Percentiles rank a stretch among this genome's conserved stretches.
These are phyloP conservation scores for Aureobasidium uvarum DNA, from an alignment of 2,329 filamentous ascomycete species.

Conservation along the genomic window DNA sequence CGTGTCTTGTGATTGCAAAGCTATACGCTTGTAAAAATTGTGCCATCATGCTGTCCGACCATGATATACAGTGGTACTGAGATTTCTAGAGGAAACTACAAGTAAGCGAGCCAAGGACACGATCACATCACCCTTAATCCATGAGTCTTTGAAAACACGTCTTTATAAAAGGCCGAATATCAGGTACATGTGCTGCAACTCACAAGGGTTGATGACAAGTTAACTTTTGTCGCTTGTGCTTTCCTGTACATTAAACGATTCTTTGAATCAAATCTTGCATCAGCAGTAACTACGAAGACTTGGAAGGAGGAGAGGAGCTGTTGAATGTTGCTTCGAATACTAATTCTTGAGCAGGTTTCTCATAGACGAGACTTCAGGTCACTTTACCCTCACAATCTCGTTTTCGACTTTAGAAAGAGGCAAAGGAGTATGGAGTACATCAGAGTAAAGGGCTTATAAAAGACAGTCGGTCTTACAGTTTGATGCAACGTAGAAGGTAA, in stretches of 20 bases:
- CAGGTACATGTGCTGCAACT: not conserved
- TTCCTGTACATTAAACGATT: not conserved
- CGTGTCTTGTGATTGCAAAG: not conserved
- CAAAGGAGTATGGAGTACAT: too few species aligned
- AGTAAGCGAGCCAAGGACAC: too few species aligned
- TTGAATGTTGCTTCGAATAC: too few species aligned
- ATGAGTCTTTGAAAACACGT: too few species aligned
- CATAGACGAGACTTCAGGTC: too few species aligned
- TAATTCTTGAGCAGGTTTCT: too few species aligned
- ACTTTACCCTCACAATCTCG: too few species aligned
- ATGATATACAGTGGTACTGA: not conserved
- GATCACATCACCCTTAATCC: not conserved
- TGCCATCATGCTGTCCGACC: not conserved
- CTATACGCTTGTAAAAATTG: not conserved
- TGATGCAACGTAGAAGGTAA: not conserved
- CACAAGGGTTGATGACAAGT: not conserved
- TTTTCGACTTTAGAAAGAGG: too few species aligned
- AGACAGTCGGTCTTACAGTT: not conserved
- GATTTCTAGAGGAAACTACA: not conserved
- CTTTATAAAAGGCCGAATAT: not conserved
- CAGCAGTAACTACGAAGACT: too few species aligned
- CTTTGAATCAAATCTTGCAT: not conserved
- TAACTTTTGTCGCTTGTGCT: not conserved
- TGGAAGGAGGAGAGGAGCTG: too few species aligned
- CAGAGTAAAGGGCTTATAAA: too few species aligned